A percentile compares a stretch with the other conserved stretches of the same genome.
phyloP scores from a whole-genome alignment of 371 early-diverging fungal genomes.

The Mucor lusitanicus region DNA sequence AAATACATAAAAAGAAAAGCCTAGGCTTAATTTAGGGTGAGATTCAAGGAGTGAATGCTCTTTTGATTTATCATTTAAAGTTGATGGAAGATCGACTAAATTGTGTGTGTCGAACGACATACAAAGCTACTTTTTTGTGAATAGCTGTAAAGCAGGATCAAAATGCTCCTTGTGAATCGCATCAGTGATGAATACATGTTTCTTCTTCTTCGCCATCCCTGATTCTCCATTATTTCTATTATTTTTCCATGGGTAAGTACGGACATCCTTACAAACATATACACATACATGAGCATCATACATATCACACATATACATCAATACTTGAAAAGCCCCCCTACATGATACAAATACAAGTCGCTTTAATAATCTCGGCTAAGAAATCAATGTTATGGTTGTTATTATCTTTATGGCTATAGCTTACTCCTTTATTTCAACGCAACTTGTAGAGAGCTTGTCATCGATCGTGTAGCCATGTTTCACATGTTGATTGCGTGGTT shows the following conservation, averaged over 20 bases:
- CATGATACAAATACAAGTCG: neutral
- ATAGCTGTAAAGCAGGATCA: neutral
- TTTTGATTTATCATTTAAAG: neutral
- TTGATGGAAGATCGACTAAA: conserved; percentile 16
- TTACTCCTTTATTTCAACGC: neutral
- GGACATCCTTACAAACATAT: neutral
- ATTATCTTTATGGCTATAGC: neutral
- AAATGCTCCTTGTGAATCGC: neutral
- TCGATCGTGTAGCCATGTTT: conserved; percentile 19
- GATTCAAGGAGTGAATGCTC: neutral
- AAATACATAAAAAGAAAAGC: neutral
- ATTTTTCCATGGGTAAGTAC: neutral
- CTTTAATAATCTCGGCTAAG: neutral
- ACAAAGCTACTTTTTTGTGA: neutral
- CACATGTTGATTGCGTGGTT: conserved; percentile 24
- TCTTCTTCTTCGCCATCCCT: neutral
- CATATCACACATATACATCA: neutral
- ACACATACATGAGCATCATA: neutral
- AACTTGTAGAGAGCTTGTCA: neutral
- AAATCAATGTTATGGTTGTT: neutral
- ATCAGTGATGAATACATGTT: neutral
- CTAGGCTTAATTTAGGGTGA: conserved; percentile 4
- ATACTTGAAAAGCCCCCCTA: neutral
- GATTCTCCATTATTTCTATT: neutral
- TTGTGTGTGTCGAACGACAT: neutral